phyloP scores from a whole-genome alignment of 2,329 filamentous ascomycete species.

The Cladophialophora exuberans region DNA sequence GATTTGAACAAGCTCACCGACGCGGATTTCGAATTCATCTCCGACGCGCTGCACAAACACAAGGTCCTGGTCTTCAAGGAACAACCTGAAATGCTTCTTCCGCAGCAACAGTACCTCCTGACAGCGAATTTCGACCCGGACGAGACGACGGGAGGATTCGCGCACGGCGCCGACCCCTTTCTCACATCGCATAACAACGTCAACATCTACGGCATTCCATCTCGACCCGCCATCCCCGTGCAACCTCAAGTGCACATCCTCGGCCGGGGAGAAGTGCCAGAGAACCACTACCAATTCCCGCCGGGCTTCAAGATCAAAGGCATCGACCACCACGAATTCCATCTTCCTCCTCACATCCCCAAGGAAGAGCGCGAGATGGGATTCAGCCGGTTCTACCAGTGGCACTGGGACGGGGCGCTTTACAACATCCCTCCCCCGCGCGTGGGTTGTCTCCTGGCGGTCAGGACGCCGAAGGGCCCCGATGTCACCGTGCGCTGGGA shows the following conservation, averaged over 20 bases:
- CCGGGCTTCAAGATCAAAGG: conserved; percentile 45
- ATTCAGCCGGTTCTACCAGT: conserved; percentile 42
- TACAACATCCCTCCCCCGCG: conserved; percentile 43
- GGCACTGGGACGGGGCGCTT: conserved; percentile 43
- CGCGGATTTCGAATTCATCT: conserved; percentile 40
- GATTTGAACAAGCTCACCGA: conserved; percentile 42
- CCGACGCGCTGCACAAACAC: conserved; percentile 40
- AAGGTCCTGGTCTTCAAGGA: conserved; percentile 45
- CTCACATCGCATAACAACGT: conserved; percentile 40
- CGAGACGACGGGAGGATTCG: conserved; percentile 43
- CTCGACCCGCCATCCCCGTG: conserved; percentile 39
- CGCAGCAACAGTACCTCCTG: conserved; percentile 42
- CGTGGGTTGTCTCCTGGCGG: conserved; percentile 43
- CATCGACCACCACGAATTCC: conserved; percentile 43
- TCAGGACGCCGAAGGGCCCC: conserved; percentile 40
- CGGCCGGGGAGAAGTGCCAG: conserved; percentile 40
- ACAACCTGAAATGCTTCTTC: conserved; percentile 41
- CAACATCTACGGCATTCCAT: conserved; percentile 42
- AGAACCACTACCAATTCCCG: conserved; percentile 42
- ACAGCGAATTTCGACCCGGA: conserved; percentile 42
- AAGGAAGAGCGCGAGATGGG: conserved; percentile 40
- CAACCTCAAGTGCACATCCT: conserved; percentile 46
- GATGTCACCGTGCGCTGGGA: conserved; percentile 40
- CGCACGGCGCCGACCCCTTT: conserved; percentile 43
- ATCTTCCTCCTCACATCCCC: conserved; percentile 44